Evolutionary conservation across 768 basidiomycete genomes (phyloP).

Genomic region (Lyophyllum atratum): DNA sequence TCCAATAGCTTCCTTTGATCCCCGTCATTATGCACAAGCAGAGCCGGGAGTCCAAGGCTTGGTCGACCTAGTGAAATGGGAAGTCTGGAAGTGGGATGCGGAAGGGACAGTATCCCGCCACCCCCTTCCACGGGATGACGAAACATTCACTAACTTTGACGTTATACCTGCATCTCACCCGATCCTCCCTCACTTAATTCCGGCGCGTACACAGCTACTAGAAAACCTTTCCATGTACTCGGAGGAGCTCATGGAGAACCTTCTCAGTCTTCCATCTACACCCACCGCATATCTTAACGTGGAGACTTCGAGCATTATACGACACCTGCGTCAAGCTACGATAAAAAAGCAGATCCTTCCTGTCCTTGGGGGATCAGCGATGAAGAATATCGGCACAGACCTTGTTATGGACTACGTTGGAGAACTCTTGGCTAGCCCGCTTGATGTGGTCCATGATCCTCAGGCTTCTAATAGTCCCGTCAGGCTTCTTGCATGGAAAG

Average conservation of each 20-base stretch:
- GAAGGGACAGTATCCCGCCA: conserved; percentile 45
- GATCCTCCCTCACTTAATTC: conserved; percentile 61
- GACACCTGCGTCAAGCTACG: conserved; percentile 69
- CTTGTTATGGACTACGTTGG: conserved; percentile 82
- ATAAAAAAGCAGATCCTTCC: conserved; percentile 69
- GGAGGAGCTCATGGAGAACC: conserved; percentile 74
- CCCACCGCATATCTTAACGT: conserved; percentile 70
- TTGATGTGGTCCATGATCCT: conserved; percentile 56
- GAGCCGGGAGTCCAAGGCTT: conserved; percentile 87
- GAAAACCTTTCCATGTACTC: conserved; percentile 83
- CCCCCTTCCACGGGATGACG: conserved; percentile 53
- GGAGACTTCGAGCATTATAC: conserved; percentile 50
- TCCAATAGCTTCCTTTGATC: conserved; percentile 78
- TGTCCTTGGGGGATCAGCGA: conserved; percentile 81
- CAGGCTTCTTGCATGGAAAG: conserved; percentile 84
- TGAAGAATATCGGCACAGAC: conserved; percentile 80
- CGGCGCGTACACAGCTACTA: conserved; percentile 69
- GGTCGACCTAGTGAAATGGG: conserved; percentile 84
- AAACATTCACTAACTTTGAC: conserved; percentile 40
- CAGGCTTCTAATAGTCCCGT: conserved; percentile 51
- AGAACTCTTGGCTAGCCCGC: conserved; percentile 75
- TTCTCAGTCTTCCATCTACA: conserved; percentile 58
- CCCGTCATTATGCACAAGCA: conserved; percentile 62
- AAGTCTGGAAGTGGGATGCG: conserved; percentile 73
- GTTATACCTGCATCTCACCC: conserved; percentile 66